Conservation (phyloP, 352 stramenopile genomes). For the Globisporangium viniferum region DNA sequence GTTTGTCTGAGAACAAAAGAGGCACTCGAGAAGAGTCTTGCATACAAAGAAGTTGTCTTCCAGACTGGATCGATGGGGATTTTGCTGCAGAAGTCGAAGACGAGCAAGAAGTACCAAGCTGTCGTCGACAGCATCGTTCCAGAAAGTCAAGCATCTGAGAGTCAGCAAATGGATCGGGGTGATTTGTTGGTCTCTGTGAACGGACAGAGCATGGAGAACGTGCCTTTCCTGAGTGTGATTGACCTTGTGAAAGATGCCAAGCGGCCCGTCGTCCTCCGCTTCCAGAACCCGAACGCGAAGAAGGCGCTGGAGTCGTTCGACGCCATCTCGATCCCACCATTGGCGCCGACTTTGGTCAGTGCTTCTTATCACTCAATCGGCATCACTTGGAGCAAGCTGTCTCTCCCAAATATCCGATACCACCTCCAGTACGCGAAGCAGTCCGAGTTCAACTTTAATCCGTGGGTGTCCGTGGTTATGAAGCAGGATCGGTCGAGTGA, state of each 20-base stretch:
- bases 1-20: conserved; percentile 53
- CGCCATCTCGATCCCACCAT: conserved; percentile 48
- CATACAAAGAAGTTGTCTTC: conserved; percentile 69
- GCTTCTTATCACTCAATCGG: conserved; percentile 56
- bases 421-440: conserved; percentile 68
- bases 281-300: conserved; percentile 55
- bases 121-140: conserved; percentile 82
- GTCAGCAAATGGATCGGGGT: conserved; percentile 56
- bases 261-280: conserved; percentile 64
- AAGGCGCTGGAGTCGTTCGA: conserved; percentile 49
- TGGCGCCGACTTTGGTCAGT: conserved; percentile 64
- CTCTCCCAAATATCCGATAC: conserved; percentile 32
- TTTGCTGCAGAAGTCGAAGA: conserved; percentile 68
- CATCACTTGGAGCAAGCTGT: conserved; percentile 58
- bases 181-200: conserved; percentile 79
- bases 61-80: conserved; percentile 71
- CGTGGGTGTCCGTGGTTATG: conserved; percentile 49
- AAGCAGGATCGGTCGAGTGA: conserved; percentile 43
- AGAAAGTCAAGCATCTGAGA: conserved; percentile 72
- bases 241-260: conserved; percentile 70
- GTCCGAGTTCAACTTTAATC: conserved; percentile 54
- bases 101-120: conserved; percentile 63
- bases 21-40: conserved; percentile 44
- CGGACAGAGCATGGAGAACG: conserved; percentile 52
- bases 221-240: conserved; percentile 72